Evolutionary conservation across 2,329 filamentous ascomycete genomes (phyloP), one percentile per base, ranked within the genome.

Genomic region (Podosphaera xanthii): DNA sequence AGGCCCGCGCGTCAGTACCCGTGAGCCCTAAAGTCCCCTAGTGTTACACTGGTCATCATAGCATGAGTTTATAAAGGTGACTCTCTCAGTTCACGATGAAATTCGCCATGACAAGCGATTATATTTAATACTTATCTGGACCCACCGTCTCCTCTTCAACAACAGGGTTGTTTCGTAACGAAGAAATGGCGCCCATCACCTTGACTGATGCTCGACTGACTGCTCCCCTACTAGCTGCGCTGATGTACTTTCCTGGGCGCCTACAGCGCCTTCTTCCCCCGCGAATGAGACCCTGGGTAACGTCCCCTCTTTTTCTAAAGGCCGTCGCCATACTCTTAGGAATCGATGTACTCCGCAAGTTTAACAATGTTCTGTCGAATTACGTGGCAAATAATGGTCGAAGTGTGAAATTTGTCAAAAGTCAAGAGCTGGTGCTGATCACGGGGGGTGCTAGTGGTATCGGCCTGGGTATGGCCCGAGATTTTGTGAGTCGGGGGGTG

Each of bases 391-490:
- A 77, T 67, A 76, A 75, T 66, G 79, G 74, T 72, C 71, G 67
- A 9, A 66, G 79, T 64, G 70, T 68, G 34, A 70, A 67, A 35
- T 84, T 83, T 68, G 74, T 79, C 30, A 87, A 84, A 81, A 73
- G 74, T 36, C 76, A 75, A 56, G 84, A 88, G 70, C 73, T 88
- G 49, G 82, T 86, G 2, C 72, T 89, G 46, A 76, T 90, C n/a
- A 88, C 86, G 0, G 86, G 86, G 5, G 86, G 86, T 5, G 79
- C 81, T 54, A 79, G 79, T 62, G 86, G 86, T 0, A 87, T 91
- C 64, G 86, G 86, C 5, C 78, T 76, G 38, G 71, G 76, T 48
- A 76, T 87, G 14, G 83, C 84, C 10, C 73, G 76, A 62, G 69
- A 82, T 56, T 74, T 91, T 33, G 81, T 80, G 1, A 77, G 80